Percentiles rank a stretch among this genome's conserved stretches.
phyloP scores from a whole-genome alignment of 768 basidiomycete genomes.

The Lactifluus volemus region DNA sequence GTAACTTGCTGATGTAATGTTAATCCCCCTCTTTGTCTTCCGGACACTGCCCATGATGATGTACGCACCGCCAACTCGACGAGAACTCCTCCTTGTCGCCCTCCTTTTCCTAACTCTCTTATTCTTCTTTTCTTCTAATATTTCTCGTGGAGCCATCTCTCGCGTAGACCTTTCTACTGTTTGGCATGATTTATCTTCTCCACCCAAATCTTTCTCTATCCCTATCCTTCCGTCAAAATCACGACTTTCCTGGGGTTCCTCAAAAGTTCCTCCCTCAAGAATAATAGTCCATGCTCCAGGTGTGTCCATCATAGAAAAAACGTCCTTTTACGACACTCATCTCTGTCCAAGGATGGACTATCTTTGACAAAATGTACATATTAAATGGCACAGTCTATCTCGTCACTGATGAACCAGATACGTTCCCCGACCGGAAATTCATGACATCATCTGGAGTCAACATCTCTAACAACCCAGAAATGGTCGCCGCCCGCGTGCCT shows the following conservation, averaged over 20 bases:
- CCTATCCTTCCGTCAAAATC: constrained; percentile 10
- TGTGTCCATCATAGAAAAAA: constrained; percentile 20
- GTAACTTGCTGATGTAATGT: neutral
- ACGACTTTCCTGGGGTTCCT: constrained; percentile 23
- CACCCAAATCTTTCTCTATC: neutral
- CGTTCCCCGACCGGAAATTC: constrained; percentile 52
- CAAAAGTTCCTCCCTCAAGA: constrained; percentile 46
- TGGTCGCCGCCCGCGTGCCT: constrained; percentile 53
- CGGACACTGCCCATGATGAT: too few species aligned
- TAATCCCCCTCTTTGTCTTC: neutral
- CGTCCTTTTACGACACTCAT: neutral
- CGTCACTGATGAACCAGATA: constrained; percentile 63
- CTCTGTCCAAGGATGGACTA: constrained; percentile 71
- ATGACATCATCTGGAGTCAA: constrained; percentile 64
- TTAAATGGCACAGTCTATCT: constrained; percentile 76
- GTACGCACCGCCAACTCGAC: constrained; percentile 22
- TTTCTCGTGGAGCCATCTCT: neutral
- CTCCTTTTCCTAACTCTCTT: constrained; percentile 25
- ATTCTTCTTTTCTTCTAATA: constrained; percentile 1
- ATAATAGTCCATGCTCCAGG: constrained; percentile 73
- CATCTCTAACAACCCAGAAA: constrained; percentile 50
- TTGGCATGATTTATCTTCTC: neutral
- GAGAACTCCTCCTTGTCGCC: constrained; percentile 26
- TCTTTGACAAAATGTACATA: constrained; percentile 76
- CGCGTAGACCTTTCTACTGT: neutral